Evolutionary conservation across 1,284 basidiomycete genomes (phyloP), one percentile per base, ranked within the genome.

Genomic region (Phlebopus sp.): DNA sequence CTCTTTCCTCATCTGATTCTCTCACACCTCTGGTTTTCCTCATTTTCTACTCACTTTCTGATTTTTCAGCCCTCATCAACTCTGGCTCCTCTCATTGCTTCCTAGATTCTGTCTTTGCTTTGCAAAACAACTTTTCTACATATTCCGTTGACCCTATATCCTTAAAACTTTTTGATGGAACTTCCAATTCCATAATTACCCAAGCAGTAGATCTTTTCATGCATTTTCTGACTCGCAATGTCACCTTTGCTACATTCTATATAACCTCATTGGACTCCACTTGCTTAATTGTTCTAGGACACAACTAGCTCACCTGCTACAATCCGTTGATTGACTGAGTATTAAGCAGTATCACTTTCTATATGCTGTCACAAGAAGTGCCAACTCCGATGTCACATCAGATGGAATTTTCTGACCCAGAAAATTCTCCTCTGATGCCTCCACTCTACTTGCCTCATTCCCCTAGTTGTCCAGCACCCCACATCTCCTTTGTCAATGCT

Each of bases 31-130:
- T 9, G 14, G 31, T 46, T 4, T n/a, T 32, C 9, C 6, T 50
- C 27, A 4, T 29, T n/a, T 19, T 11, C 18, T 36, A 47, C 19
- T 34, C 36, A 7, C 21, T 29, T 14, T 31, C 31, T 6, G 4
- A 10, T 10, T 23, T 41, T 6, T 18, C 29, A 0, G 21, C 38
- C 13, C 32, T 50, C 1, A n/a, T 50, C 9, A 37, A 46, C 11
- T 46, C 29, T 15, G 29, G 45, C 9, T 41, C 45, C n/a, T 34
- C 29, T 2, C 38, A 47, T 14, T 47, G 30, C 15, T 47, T 41
- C 7, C 32, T 41, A 41, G 45, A 47, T 13, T n/a, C 6, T 2
- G 2, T 3, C 11, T 40, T 41, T n/a, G 3, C 34, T 1, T 0
- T 2, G 3, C 30, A 40, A 34, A 1, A 23, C 18, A 39, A 21